phyloP scores from a whole-genome alignment of 331 rosid species.

The Pyracantha coccinea region DNA sequence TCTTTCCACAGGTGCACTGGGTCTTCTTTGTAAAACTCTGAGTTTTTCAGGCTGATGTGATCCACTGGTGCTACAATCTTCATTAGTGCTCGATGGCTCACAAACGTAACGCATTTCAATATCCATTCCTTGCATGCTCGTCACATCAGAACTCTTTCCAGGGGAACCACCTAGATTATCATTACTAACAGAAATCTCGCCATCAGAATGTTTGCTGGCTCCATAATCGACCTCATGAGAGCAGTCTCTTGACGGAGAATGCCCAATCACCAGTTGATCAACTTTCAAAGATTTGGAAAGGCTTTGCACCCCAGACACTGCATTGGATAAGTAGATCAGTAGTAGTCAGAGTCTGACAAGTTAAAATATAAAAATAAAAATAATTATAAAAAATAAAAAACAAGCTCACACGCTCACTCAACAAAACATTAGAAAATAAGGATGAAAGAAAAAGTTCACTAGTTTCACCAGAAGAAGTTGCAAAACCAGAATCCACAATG shows the following conservation, averaged over 20 bases:
- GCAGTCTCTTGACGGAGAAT: slow-evolving; percentile 50
- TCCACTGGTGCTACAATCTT: slow-evolving; percentile 97
- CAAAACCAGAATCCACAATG: slow-evolving; percentile 68
- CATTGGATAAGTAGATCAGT: slow-evolving; percentile 9
- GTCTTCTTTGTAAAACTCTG: slow-evolving; percentile 44
- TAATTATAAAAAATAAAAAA: too few relatives aligned
- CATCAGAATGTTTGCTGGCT: slow-evolving; percentile 70
- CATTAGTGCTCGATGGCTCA: slow-evolving; percentile 52
- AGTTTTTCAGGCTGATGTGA: slow-evolving; percentile 51
- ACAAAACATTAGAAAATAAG: neutral
- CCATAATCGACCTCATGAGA: slow-evolving; percentile 56
- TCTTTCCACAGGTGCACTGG: slow-evolving; percentile 60
- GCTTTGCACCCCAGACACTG: slow-evolving; percentile 44
- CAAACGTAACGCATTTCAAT: slow-evolving; percentile 60
- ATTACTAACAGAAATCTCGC: slow-evolving; percentile 65
- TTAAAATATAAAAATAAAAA: neutral
- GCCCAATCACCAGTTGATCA: slow-evolving; percentile 40
- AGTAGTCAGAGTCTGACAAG: slow-evolving; percentile 15
- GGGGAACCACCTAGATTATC: slow-evolving; percentile 56
- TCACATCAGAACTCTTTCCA: slow-evolving; percentile 63
- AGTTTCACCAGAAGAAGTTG: slow-evolving; percentile 28
- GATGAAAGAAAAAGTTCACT: neutral
- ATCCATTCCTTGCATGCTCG: slow-evolving; percentile 55
- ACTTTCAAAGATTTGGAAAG: slow-evolving; percentile 43
- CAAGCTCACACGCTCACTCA: neutral